phyloP scores from a whole-genome alignment of 2,329 filamentous ascomycete species.

The Fusarium denticulatum region DNA sequence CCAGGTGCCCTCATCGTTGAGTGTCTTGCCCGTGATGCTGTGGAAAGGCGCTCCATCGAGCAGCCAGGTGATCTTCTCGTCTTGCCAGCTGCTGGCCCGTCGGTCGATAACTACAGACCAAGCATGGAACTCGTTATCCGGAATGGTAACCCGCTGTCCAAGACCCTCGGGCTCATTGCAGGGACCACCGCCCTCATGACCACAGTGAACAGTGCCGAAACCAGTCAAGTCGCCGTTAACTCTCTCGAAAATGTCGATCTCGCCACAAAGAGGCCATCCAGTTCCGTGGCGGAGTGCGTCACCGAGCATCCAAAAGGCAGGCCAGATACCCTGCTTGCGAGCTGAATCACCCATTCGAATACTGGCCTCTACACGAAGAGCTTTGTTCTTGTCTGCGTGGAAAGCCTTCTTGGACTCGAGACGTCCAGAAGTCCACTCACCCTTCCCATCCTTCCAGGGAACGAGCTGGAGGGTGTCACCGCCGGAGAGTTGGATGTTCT shows the following conservation, averaged over 20 bases:
- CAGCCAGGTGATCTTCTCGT: slow-evolving; percentile 61
- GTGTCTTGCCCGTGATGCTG: slow-evolving; percentile 53
- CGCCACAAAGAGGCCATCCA: slow-evolving; percentile 60
- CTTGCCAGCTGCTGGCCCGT: slow-evolving; percentile 54
- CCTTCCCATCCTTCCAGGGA: slow-evolving; percentile 52
- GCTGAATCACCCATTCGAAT: slow-evolving; percentile 55
- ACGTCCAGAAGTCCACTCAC: slow-evolving; percentile 61
- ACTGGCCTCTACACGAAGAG: slow-evolving; percentile 56
- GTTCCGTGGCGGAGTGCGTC: slow-evolving; percentile 57
- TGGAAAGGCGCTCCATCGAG: slow-evolving; percentile 57
- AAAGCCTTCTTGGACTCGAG: slow-evolving; percentile 60
- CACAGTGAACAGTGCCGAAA: slow-evolving; percentile 61
- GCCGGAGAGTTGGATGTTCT: slow-evolving; percentile 62
- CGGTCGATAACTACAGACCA: slow-evolving; percentile 61
- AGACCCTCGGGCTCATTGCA: slow-evolving; percentile 60
- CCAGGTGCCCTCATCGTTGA: slow-evolving; percentile 56
- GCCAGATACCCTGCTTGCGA: slow-evolving; percentile 62
- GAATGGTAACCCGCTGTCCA: slow-evolving; percentile 49
- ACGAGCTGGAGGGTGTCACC: slow-evolving; percentile 63
- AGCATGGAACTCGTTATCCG: slow-evolving; percentile 59
- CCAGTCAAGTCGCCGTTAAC: slow-evolving; percentile 58
- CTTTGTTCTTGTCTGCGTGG: slow-evolving; percentile 52
- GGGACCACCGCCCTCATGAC: slow-evolving; percentile 53
- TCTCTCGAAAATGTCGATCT: slow-evolving; percentile 62
- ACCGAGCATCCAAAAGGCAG: slow-evolving; percentile 64